phyloP scores from a whole-genome alignment of 75 land plant genomes.

The Cunninghamia lanceolata region DNA sequence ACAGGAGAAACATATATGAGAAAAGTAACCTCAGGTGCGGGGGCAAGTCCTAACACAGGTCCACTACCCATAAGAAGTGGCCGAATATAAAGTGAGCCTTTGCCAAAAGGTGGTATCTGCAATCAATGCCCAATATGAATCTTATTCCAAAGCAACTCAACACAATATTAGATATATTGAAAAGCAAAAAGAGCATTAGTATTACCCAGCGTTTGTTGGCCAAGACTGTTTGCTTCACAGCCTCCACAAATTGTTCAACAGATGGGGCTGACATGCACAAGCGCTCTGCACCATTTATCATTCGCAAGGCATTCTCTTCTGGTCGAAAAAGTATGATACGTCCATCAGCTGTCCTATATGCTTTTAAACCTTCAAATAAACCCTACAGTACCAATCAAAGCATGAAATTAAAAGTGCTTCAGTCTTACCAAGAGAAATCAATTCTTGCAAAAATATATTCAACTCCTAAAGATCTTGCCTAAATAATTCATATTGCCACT shows the following conservation, averaged over 20 bases:
- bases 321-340: constrained; percentile 63
- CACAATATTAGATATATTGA: not conserved
- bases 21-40: constrained; percentile 88
- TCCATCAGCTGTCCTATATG: constrained; percentile 62
- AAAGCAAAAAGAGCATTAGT: not conserved
- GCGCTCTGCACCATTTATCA: constrained; percentile 67
- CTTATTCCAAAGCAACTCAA: not conserved
- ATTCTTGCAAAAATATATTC: not conserved
- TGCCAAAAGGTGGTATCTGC: constrained; percentile 93
- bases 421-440: not conserved
- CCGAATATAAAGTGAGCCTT: constrained; percentile 88
- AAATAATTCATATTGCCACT: not conserved
- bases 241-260: constrained; percentile 58
- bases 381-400: constrained; percentile 31
- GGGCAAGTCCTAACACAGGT: constrained; percentile 72
- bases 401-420: not conserved
- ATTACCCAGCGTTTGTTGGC: constrained; percentile 84
- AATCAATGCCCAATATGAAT: not conserved
- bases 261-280: constrained; percentile 84
- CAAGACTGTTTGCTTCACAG: constrained; percentile 66
- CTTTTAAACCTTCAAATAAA: constrained; percentile 79
- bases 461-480: not conserved
- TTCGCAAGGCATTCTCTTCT: constrained; percentile 60
- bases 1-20: constrained; percentile 86
- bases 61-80: constrained; percentile 92